A percentile compares a stretch with the other conserved stretches of the same genome.
These are phyloP conservation scores for Chaetomiaceae sp. DNA, from an alignment of 2,329 filamentous ascomycete species.

Conservation along the genomic window DNA sequence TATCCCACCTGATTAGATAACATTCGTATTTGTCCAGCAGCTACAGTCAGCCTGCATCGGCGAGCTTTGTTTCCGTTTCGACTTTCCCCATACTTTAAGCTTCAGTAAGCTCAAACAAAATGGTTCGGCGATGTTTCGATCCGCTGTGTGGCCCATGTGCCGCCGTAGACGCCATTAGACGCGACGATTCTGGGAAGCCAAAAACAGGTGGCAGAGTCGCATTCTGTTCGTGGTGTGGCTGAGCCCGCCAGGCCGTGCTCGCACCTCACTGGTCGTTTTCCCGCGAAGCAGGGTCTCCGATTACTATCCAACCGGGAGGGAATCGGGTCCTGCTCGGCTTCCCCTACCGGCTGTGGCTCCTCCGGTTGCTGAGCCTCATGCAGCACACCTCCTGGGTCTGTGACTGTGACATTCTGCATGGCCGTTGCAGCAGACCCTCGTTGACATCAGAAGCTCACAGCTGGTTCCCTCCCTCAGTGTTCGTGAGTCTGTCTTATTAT, in stretches of 20 bases:
- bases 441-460: background rate
- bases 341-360: background rate
- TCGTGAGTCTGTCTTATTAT: constrained; percentile 11
- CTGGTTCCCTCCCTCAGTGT: background rate
- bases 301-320: background rate
- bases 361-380: background rate
- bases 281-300: background rate
- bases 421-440: background rate
- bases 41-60: no score
- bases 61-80: no score
- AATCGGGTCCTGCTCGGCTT: constrained; percentile 7
- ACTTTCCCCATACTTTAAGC: no score
- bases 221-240: background rate
- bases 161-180: constrained; percentile 5
- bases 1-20: no score
- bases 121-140: no score
- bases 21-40: no score
- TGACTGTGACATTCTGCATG: no score
- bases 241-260: background rate
- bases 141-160: background rate
- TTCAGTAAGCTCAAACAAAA: no score
- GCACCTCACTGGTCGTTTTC: background rate
- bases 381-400: no score
- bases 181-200: background rate
- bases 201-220: background rate